A percentile compares a stretch with the other conserved stretches of the same genome.
Evolutionary conservation across 75 land plant species (phyloP).

Genomic region (Ceratopteris richardii): DNA sequence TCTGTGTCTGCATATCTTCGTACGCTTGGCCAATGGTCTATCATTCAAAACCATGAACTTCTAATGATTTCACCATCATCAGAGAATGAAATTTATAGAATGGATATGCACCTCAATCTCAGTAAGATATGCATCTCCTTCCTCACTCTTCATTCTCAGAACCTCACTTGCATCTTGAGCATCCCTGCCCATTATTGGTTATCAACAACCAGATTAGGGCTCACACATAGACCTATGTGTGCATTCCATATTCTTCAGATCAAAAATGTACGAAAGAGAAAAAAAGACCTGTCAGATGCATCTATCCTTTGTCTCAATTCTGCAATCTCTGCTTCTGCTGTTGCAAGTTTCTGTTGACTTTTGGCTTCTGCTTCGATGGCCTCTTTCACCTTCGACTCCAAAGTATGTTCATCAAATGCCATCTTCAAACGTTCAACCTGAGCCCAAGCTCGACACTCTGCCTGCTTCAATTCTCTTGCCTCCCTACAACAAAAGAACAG

Average conservation of each 20-base stretch:
- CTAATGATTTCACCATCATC: not conserved
- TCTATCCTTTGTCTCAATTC: constrained; percentile 63
- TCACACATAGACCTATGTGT: too few species aligned
- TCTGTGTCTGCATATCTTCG: constrained; percentile 97
- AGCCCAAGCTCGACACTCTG: constrained; percentile 59
- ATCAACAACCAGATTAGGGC: too few species aligned
- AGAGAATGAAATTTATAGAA: not conserved
- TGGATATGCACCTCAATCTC: constrained; percentile 73
- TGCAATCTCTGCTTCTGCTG: constrained; percentile 82
- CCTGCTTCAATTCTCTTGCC: constrained; percentile 65
- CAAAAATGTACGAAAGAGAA: too few species aligned
- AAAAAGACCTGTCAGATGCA: constrained; percentile 67
- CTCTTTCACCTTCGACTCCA: constrained; percentile 85
- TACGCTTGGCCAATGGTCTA: constrained; percentile 98
- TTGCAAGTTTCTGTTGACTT: constrained; percentile 72
- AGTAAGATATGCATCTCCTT: constrained; percentile 76
- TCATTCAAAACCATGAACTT: not conserved
- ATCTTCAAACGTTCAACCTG: constrained; percentile 60
- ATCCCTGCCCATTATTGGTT: constrained; percentile 39
- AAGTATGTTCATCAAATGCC: constrained; percentile 75
- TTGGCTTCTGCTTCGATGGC: constrained; percentile 90
- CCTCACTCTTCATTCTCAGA: constrained; percentile 70
- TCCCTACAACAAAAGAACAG: constrained; percentile 28
- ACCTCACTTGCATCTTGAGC: constrained; percentile 69
- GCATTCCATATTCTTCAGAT: too few species aligned